Percentiles rank a stretch among this genome's conserved stretches.
phyloP scores from a whole-genome alignment of 192 early-diverging fungal species.

The Mortierella hygrophila region DNA sequence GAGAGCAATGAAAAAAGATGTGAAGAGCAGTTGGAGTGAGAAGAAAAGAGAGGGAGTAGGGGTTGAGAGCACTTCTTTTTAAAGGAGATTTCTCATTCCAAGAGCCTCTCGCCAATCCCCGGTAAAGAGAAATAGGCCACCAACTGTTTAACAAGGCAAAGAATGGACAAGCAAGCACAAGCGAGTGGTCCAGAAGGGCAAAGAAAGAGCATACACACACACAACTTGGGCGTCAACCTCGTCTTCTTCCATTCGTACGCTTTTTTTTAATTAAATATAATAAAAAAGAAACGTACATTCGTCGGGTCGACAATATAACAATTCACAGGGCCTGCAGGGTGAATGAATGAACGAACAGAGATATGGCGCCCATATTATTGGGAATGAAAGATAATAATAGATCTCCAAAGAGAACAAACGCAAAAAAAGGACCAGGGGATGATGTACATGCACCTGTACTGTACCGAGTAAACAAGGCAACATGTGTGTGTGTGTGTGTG shows the following conservation, averaged over 20 bases:
- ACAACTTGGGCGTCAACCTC: background rate
- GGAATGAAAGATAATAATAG: background rate
- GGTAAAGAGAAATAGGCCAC: background rate
- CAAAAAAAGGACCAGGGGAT: too few relatives aligned
- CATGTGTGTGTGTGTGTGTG: too few relatives aligned
- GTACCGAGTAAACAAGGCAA: too few relatives aligned
- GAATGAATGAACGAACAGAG: background rate
- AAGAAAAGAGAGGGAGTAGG: background rate
- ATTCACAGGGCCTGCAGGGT: slow-evolving; percentile 4
- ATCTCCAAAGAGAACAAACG: background rate
- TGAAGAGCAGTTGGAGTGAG: background rate
- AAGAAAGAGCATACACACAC: background rate
- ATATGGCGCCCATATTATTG: background rate
- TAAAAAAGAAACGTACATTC: background rate
- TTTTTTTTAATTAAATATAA: background rate
- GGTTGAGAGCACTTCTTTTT: slow-evolving; percentile 24
- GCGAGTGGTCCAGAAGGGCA: background rate
- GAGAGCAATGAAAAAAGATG: slow-evolving; percentile 11
- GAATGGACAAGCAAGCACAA: background rate
- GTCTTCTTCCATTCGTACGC: background rate
- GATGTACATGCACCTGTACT: too few relatives aligned
- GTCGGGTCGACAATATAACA: background rate
- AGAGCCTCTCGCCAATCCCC: background rate
- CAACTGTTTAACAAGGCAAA: background rate
- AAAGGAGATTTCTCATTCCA: background rate